A percentile compares a stretch with the other conserved stretches of the same genome.
Conservation (phyloP, 805 yeast species). For the Cyberlindnera lachancei region DNA sequence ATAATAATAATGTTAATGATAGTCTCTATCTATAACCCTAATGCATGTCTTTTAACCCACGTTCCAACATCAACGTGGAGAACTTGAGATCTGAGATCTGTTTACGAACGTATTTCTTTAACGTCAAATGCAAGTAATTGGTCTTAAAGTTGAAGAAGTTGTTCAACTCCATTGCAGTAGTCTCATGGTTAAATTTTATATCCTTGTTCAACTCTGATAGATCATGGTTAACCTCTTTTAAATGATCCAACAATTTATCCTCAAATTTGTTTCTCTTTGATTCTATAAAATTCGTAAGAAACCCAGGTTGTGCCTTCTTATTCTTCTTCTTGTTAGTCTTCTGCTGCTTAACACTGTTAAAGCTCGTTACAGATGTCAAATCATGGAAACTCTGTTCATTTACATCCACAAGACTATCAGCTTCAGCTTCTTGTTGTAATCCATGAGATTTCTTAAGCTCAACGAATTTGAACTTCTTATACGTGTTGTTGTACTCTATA, state of each 20-base stretch:
- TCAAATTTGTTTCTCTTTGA: slow-evolving; percentile 43
- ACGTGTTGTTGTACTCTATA: slow-evolving; percentile 27
- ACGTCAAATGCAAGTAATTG: slow-evolving; percentile 29
- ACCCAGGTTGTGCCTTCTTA: slow-evolving; percentile 21
- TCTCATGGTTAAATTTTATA: slow-evolving; percentile 50
- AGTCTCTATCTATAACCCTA: no score
- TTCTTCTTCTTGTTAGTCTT: slow-evolving; percentile 7
- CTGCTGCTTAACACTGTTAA: slow-evolving; percentile 3
- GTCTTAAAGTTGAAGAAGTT: slow-evolving; percentile 47
- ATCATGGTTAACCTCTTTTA: slow-evolving; percentile 33
- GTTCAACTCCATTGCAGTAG: slow-evolving; percentile 54
- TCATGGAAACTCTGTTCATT: slow-evolving; percentile 20
- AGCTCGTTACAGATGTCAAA: slow-evolving; percentile 17
- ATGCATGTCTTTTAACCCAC: slow-evolving; percentile 11
- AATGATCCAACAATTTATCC: slow-evolving; percentile 31
- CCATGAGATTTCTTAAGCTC: slow-evolving; percentile 9
- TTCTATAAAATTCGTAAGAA: slow-evolving; percentile 36
- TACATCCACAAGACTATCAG: slow-evolving; percentile 19
- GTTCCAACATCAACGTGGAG: slow-evolving; percentile 11
- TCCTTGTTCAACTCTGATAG: slow-evolving; percentile 37
- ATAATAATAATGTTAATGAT: no score
- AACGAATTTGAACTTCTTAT: slow-evolving; percentile 22
- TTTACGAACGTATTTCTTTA: slow-evolving; percentile 27
- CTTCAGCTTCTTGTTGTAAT: slow-evolving; percentile 3
- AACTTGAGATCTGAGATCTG: slow-evolving; percentile 24